Conservation (phyloP, 2,329 filamentous ascomycete genomes). For the Chrysoporthe cubensis region DNA sequence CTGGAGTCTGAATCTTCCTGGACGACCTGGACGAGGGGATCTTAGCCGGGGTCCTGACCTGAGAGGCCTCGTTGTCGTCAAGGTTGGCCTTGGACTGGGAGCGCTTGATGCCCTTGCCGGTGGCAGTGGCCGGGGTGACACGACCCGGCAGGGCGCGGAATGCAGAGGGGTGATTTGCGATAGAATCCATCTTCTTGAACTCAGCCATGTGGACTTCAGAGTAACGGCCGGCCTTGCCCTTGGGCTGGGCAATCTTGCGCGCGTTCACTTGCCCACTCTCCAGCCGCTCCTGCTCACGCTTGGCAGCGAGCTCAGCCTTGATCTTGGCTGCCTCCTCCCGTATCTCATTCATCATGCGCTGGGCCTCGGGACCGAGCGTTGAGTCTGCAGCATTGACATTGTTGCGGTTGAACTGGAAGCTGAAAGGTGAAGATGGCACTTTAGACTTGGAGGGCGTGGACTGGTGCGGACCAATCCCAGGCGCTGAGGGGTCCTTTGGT, state of each 20-base stretch:
- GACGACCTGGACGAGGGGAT: slow-evolving; percentile 37
- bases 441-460: slow-evolving; percentile 67
- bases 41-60: slow-evolving; percentile 45
- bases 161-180: slow-evolving; percentile 81
- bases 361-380: slow-evolving; percentile 64
- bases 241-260: slow-evolving; percentile 80
- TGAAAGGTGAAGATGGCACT: slow-evolving; percentile 63
- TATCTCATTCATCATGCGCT: slow-evolving; percentile 66
- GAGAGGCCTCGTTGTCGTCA: slow-evolving; percentile 58
- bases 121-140: slow-evolving; percentile 49
- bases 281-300: slow-evolving; percentile 59
- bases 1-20: slow-evolving; percentile 35
- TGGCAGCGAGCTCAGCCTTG: slow-evolving; percentile 67
- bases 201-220: slow-evolving; percentile 84
- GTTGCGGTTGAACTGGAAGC: slow-evolving; percentile 64
- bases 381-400: slow-evolving; percentile 42
- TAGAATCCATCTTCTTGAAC: slow-evolving; percentile 98
- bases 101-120: slow-evolving; percentile 53
- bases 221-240: slow-evolving; percentile 76
- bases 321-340: slow-evolving; percentile 73
- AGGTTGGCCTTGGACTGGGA: slow-evolving; percentile 58
- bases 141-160: slow-evolving; percentile 65
- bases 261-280: slow-evolving; percentile 49
- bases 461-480: slow-evolving; percentile 44
- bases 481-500: slow-evolving; percentile 51